Base-by-base conservation (phyloP, 192 early-diverging fungal genomes). In the Mortierella alpina region DNA sequence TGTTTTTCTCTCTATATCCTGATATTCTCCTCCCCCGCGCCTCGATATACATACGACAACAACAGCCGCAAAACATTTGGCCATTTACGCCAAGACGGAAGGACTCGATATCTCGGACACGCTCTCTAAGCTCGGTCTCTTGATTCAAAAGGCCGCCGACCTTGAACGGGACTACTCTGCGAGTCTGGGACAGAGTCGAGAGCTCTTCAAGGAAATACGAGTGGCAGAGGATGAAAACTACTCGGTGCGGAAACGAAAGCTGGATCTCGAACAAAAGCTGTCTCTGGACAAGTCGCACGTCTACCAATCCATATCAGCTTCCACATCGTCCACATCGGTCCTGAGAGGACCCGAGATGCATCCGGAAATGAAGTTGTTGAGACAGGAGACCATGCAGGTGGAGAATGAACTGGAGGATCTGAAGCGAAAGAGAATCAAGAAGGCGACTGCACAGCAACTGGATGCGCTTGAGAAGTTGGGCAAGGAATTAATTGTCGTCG, bases 401-500 rank as follows among this genome's bases (percentile, higher is more conserved):
- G 75, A 79, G 40, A 79, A 79, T 49, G 75, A 72, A 18, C 64
- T 79, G 46, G 75, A 79, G 39, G 75, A 79, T 31, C 18, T 79
- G 44, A 79, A 79, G 64, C 48, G 75, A 18, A 79, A 70, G 42
- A 79, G 62, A 5, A 70, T 79, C 18, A 79, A 79, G 52, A 71
- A 46, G 44, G 75, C 75, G 0, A 62, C 77, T 3, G 12, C 7
- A 10, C 69, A 67, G 14, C 77, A 80, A n/a, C n/a, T 80, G 69
- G 70, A 72, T 46, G 69, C 77, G 7, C 60, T 80, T 10, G 77
- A 80, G n/a, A 72, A 72, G 46, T 41, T 72, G 39, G 77, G 77
- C 70, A 80, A 80, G 66, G 77, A 80, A 22, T 20, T 80, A 51
- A 57, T 80, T 58, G 70, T 80, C 1, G 64, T 80, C 63, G 77